Conservation (phyloP, 768 basidiomycete genomes). For the Podaxis sp. region DNA sequence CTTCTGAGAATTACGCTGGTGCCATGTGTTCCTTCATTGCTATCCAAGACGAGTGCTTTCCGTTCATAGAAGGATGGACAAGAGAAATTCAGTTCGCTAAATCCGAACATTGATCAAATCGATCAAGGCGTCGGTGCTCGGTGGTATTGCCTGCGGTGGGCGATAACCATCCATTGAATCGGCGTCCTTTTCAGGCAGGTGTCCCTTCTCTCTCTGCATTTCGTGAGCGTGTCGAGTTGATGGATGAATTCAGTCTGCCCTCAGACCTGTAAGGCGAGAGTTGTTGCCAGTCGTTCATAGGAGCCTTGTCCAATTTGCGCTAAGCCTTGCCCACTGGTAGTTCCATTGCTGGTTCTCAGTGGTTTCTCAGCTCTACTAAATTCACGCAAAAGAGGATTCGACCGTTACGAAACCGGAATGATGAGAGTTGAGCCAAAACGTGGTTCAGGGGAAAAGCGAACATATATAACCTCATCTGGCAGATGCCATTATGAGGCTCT, state of each 20-base stretch:
- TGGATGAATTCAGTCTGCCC: too few relatives aligned
- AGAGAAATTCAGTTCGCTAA: too few relatives aligned
- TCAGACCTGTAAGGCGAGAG: background rate
- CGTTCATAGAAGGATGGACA: background rate
- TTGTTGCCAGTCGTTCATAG: background rate
- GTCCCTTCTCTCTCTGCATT: too few relatives aligned
- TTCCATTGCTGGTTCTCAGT: background rate
- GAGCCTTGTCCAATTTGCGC: background rate
- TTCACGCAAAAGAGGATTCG: background rate
- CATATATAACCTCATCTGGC: constrained; percentile 6
- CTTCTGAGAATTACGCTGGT: background rate
- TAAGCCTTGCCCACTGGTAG: background rate
- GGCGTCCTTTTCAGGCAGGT: too few relatives aligned
- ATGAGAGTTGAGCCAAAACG: background rate
- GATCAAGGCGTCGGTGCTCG: too few relatives aligned
- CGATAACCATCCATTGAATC: too few relatives aligned
- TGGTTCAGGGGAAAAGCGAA: background rate
- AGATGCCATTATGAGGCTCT: background rate
- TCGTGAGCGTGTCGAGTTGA: too few relatives aligned
- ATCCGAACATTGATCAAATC: too few relatives aligned
- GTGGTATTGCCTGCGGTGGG: too few relatives aligned
- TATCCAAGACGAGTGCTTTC: background rate
- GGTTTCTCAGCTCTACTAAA: background rate
- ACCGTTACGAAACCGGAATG: constrained; percentile 1
- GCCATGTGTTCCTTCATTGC: background rate